These are phyloP conservation scores for Cetradonia linearis DNA, from an alignment of 495 filamentous ascomycete genomes.

Conservation along the genomic window DNA sequence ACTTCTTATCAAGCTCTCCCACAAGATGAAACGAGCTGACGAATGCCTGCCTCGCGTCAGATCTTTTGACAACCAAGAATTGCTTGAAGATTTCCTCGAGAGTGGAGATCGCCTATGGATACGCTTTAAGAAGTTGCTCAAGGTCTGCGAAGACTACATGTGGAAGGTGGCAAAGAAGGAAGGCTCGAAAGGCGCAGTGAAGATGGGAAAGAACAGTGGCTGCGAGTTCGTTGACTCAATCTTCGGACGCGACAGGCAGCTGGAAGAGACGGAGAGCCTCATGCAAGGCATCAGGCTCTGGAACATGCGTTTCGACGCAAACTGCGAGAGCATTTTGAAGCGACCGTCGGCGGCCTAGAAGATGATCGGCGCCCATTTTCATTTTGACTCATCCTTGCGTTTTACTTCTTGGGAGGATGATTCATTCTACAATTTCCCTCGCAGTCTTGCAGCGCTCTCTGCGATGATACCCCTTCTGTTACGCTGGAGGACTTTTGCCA, in stretches of 20 bases:
- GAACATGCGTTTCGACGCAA: conserved; percentile 92
- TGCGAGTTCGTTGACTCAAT: conserved; percentile 96
- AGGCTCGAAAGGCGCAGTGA: conserved; percentile 52
- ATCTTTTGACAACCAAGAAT: conserved; percentile 59
- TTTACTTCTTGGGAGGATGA: conserved; percentile 3
- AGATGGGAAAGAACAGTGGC: conserved; percentile 87
- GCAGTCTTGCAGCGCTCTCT: conserved; percentile 9
- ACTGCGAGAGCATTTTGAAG: conserved; percentile 84
- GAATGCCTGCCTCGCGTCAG: conserved; percentile 69
- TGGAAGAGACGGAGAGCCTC: conserved; percentile 87
- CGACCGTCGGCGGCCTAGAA: conserved; percentile 32
- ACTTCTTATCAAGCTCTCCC: conserved; percentile 86
- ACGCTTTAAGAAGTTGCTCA: conserved; percentile 78
- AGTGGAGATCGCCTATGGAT: conserved; percentile 80
- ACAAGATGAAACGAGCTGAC: conserved; percentile 87
- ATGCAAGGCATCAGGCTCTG: conserved; percentile 89
- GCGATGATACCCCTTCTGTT: conserved; percentile 16
- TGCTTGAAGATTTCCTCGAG: conserved; percentile 84
- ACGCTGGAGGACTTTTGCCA: conserved; percentile 3
- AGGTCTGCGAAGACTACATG: conserved; percentile 89
- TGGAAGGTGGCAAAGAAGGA: conserved; percentile 62
- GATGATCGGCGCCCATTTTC: neutral
- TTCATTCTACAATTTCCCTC: neutral
- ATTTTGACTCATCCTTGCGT: conserved; percentile 9
- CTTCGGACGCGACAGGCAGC: conserved; percentile 84